Evolutionary conservation across 345 rosid species (phyloP), one percentile per base, ranked within the genome.

Genomic region (Murraya koenigii): DNA sequence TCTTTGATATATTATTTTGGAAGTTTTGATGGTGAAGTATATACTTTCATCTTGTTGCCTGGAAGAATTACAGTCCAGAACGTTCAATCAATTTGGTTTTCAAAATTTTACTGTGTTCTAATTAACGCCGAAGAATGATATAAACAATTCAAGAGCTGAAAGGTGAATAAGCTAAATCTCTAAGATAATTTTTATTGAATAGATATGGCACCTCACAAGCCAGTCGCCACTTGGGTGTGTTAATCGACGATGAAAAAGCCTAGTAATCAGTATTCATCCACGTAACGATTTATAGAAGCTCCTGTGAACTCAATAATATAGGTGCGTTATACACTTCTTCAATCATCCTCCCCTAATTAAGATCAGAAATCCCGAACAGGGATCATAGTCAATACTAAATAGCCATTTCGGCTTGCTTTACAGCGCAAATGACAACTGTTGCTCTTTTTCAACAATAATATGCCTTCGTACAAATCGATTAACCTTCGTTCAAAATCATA

Each of bases 1-100:
- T 74, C 82, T 44, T 64, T 64, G 68, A 77, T 82, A 35, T 59
- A 41, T 63, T 62, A 67, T 44, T 32, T 61, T 59, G 63, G 55
- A 36, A 77, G 76, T 82, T 80, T 74, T 77, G 76, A 70, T 54
- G 54, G 11, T 58, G 52, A 52, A 60, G 35, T 60, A 44, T 60
- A 44, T 52, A 14, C 19, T 8, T 15, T 73, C 5, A 1, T 3
- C 10, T 65, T 28, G 44, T 65, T 56, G 25, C 15, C 25, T 19
- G 41, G 28, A 11, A 60, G 6, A 17, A 63, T 44, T 3, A 13
- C 5, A 3, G 17, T 44, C 11, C 1, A 3, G 49, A 44, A 44
- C 49, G 15, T 13, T 44, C 15, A 13, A 44, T 44, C 5, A 13
- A 11, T 44, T 13, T 2, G 49, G 49, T 44, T 44, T 11, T 44